Evolutionary conservation across 208 protist genomes (phyloP).

Genomic region (Acanthamoeba triangularis): DNA sequence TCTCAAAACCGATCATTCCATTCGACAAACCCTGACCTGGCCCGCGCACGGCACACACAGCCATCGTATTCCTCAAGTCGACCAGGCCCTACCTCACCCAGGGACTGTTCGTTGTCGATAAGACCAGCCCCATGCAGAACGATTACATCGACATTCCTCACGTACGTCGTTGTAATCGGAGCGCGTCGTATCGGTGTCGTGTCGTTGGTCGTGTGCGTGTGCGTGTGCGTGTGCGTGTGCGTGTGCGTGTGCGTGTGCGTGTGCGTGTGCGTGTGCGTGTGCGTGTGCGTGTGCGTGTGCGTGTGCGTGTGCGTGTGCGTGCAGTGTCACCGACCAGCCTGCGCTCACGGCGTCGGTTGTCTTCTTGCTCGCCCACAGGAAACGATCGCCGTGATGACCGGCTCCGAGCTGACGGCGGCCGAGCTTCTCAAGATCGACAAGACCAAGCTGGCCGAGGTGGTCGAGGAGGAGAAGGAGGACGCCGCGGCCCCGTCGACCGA

Average conservation of each 20-base stretch:
- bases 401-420: conserved; percentile 9
- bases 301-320: too few relatives aligned
- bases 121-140: conserved; percentile 10
- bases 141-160: conserved; percentile 53
- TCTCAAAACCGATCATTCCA: not conserved
- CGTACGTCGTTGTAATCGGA: not conserved
- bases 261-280: too few relatives aligned
- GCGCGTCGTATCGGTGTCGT: not conserved
- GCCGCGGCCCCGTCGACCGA: not conserved
- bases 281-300: not conserved
- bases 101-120: conserved; percentile 19
- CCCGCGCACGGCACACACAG: too few relatives aligned
- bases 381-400: not conserved
- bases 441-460: conserved; percentile 35
- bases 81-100: not conserved
- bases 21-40: not conserved
- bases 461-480: not conserved
- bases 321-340: not conserved
- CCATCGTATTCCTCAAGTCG: not conserved
- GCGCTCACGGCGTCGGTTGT: not conserved
- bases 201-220: not conserved
- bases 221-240: too few relatives aligned
- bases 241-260: too few relatives aligned
- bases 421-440: conserved; percentile 67
- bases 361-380: not conserved